phyloP scores from a whole-genome alignment of 176 grass and related monocot genomes.

The Cenchrus fungigraminus region DNA sequence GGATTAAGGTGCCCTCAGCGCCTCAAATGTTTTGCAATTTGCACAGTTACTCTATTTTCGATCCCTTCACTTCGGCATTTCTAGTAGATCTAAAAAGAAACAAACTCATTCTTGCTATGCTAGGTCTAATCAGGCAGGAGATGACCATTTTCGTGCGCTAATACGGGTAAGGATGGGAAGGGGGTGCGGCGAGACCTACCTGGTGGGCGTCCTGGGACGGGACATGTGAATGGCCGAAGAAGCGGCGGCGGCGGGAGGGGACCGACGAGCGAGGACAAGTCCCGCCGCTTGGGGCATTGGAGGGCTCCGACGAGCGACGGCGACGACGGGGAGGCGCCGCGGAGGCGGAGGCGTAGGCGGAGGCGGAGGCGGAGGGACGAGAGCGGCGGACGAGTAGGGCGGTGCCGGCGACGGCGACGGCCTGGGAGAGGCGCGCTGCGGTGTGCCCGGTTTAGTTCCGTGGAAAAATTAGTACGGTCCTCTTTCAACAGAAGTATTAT shows the following conservation, averaged over 20 bases:
- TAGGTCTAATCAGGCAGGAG: not conserved
- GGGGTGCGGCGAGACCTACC: no score
- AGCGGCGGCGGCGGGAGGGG: no score
- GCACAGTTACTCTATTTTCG: not conserved
- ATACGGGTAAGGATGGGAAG: not conserved
- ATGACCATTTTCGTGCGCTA: not conserved
- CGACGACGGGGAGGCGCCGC: no score
- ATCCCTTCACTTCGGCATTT: not conserved
- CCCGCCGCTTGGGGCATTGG: no score
- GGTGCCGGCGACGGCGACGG: not conserved
- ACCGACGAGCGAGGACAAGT: no score
- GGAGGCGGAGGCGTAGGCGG: not conserved
- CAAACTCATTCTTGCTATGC: not conserved
- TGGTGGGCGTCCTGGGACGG: not conserved
- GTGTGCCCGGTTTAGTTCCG: not conserved
- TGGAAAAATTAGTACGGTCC: no score
- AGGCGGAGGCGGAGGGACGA: not conserved
- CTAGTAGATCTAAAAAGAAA: not conserved
- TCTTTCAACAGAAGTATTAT: no score
- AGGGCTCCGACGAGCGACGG: not conserved
- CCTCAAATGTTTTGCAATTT: not conserved
- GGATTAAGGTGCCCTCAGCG: not conserved
- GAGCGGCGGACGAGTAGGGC: not conserved
- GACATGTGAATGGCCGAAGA: no score
- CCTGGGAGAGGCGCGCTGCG: not conserved